Base-by-base conservation (phyloP, 768 basidiomycete species). In the Leucocoprinus birnbaumii region DNA sequence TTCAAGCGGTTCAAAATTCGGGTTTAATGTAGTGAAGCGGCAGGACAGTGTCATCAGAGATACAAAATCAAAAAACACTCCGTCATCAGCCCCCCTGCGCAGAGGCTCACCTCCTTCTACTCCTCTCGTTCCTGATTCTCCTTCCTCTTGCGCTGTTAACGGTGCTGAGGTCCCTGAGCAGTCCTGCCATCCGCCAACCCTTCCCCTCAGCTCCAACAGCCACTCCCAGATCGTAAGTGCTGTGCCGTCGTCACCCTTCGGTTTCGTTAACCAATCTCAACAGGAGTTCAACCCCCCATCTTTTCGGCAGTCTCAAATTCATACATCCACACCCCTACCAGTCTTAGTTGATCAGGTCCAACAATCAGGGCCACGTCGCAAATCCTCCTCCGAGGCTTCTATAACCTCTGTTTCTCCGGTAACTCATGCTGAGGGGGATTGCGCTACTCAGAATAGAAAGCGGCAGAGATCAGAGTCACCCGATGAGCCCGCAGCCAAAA, bases 201-300 rank as follows among this genome's bases (percentile, higher is more conserved):
- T 16, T 13, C 38, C 16, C 11, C 31, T 5, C 11, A 11, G 11
- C 31, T 5, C 11, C 11, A 11, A 5, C 31, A 31, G 24, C 41
- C 24, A 19, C 5, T 41, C 46, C 16, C 18, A 11, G 13, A 16
- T 18, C 5, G 54, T 55, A 49, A 21, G 54, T 43, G 11, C 11
- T n/a, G 24, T 21, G 3, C 6, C 18, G 9, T 18, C 26, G 16
- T 10, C 5, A 21, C 27, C 11, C 1, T 26, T 11, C 16, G 3
- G 22, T 9, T 31, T 40, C 43, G 19, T 42, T 21, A 14, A 24
- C n/a, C 8, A 11, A 45, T 57, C 1, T n/a, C 44, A 44, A 21
- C 34, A 75, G 80, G 67, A 70, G n/a, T 80, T 76, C 55, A 65
- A 80, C 18, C 81, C 81, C 1, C 82, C 82, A 3, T 84, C 83